A percentile compares a stretch with the other conserved stretches of the same genome.
These are phyloP conservation scores for Cladosporium austrohemisphaericum DNA, from an alignment of 2,329 filamentous ascomycete species.

Conservation along the genomic window DNA sequence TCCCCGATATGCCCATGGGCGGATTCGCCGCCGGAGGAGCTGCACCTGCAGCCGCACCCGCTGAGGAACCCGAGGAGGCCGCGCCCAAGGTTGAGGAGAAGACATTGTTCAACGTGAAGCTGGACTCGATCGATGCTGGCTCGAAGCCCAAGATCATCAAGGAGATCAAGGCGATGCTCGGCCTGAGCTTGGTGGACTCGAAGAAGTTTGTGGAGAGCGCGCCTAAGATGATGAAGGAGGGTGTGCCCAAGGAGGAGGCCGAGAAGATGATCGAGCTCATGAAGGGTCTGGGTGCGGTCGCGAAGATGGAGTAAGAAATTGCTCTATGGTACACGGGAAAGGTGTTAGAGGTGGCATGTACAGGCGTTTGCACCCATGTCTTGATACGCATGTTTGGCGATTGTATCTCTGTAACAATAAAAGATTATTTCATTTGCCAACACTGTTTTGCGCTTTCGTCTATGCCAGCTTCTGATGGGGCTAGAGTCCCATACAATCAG, in stretches of 20 bases:
- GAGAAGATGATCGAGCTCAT: slow-evolving; percentile 96
- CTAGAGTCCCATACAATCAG: too few relatives aligned
- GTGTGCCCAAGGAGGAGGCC: slow-evolving; percentile 95
- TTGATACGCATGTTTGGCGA: slow-evolving; percentile 11
- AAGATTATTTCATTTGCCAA: slow-evolving; percentile 11
- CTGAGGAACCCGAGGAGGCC: slow-evolving; percentile 75
- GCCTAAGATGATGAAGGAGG: slow-evolving; percentile 98
- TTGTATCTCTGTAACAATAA: slow-evolving; percentile 15
- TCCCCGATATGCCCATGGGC: slow-evolving; percentile 93
- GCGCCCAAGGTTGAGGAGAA: slow-evolving; percentile 86
- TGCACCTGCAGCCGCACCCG: slow-evolving; percentile 59
- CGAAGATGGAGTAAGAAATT: slow-evolving; percentile 73
- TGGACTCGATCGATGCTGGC: slow-evolving; percentile 79
- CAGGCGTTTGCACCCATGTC: slow-evolving; percentile 13
- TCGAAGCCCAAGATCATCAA: slow-evolving; percentile 99
- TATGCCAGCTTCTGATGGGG: too few relatives aligned
- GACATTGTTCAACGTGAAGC: slow-evolving; percentile 95
- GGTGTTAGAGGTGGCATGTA: slow-evolving; percentile 11
- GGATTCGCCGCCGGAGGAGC: slow-evolving; percentile 73
- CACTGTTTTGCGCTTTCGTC: neutral
- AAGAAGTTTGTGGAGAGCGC: slow-evolving; percentile 99
- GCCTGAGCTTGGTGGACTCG: slow-evolving; percentile 93
- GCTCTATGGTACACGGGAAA: neutral
- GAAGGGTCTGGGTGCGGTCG: slow-evolving; percentile 88
- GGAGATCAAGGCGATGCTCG: slow-evolving; percentile 95